phyloP scores from a whole-genome alignment of 192 early-diverging fungal species.

The Chytriomyces confervae region DNA sequence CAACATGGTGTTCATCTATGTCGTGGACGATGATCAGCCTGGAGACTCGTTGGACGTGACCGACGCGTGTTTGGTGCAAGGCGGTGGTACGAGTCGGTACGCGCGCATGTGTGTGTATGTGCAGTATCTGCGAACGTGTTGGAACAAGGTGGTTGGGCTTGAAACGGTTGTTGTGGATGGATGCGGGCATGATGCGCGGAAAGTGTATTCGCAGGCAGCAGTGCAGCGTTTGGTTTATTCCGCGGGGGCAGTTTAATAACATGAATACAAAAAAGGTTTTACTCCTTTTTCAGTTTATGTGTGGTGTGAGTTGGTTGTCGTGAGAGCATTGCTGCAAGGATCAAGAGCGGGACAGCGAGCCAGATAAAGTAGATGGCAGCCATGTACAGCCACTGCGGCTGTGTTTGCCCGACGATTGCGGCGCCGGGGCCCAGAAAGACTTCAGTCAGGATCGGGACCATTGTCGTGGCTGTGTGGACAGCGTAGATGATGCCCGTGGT shows the following conservation, averaged over 20 bases:
- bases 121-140: slow-evolving; percentile 3
- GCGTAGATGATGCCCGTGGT: slow-evolving; percentile 15
- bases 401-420: not conserved
- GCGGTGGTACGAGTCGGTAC: not conserved
- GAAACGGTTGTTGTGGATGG: slow-evolving; percentile 6
- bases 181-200: slow-evolving; percentile 15
- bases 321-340: not conserved
- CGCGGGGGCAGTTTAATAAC: too few species aligned
- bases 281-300: too few species aligned
- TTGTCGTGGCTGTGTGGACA: slow-evolving; percentile 14
- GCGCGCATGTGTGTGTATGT: not conserved
- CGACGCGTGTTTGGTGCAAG: not conserved
- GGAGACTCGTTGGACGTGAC: not conserved
- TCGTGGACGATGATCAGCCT: not conserved
- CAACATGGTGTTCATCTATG: not conserved
- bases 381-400: not conserved
- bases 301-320: too few species aligned
- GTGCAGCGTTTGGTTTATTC: not conserved
- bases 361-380: slow-evolving; percentile 6
- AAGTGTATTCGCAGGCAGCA: slow-evolving; percentile 1
- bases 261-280: too few species aligned
- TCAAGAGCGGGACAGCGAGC: slow-evolving; percentile 2
- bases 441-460: slow-evolving; percentile 26
- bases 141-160: not conserved
- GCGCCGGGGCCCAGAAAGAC: not conserved